Conservation (phyloP, 164 flowering plant genomes). For the Kingdonia uniflora region DNA sequence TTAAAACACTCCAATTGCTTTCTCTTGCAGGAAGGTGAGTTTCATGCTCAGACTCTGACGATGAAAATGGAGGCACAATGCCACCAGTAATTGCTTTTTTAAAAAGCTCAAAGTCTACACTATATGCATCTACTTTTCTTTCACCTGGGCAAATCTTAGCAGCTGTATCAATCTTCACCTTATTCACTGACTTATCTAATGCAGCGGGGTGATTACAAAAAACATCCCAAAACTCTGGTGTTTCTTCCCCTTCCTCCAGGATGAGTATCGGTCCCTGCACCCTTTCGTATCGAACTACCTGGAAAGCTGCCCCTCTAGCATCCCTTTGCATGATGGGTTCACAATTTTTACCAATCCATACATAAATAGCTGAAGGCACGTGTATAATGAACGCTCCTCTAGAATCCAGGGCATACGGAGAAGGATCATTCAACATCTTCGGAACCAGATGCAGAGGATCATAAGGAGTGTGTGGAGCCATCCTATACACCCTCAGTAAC, state of each 20-base stretch:
- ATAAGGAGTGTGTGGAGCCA: slow-evolving; percentile 77
- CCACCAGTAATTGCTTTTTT: slow-evolving; percentile 59
- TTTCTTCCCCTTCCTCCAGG: slow-evolving; percentile 65
- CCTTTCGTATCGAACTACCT: slow-evolving; percentile 75
- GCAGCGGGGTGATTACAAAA: slow-evolving; percentile 38
- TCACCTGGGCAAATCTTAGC: slow-evolving; percentile 32
- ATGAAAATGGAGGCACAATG: slow-evolving; percentile 58
- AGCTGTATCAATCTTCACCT: slow-evolving; percentile 11
- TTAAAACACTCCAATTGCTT: slow-evolving; percentile 63
- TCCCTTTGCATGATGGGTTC: slow-evolving; percentile 66
- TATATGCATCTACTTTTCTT: slow-evolving; percentile 46
- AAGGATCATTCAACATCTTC: slow-evolving; percentile 67
- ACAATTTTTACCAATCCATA: slow-evolving; percentile 69
- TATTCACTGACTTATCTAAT: slow-evolving; percentile 34
- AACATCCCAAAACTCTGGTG: slow-evolving; percentile 60
- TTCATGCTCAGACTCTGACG: slow-evolving; percentile 56
- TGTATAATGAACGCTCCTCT: slow-evolving; percentile 79
- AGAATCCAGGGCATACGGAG: slow-evolving; percentile 59
- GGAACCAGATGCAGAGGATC: slow-evolving; percentile 86
- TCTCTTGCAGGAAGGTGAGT: slow-evolving; percentile 71
- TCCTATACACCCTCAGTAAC: slow-evolving; percentile 57
- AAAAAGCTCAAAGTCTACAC: slow-evolving; percentile 66
- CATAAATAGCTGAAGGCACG: slow-evolving; percentile 53
- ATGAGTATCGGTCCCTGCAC: slow-evolving; percentile 42
- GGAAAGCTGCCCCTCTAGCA: slow-evolving; percentile 69